These are phyloP conservation scores for Garcileccinum viscosum DNA, from an alignment of 1,284 basidiomycete genomes.

Conservation along the genomic window DNA sequence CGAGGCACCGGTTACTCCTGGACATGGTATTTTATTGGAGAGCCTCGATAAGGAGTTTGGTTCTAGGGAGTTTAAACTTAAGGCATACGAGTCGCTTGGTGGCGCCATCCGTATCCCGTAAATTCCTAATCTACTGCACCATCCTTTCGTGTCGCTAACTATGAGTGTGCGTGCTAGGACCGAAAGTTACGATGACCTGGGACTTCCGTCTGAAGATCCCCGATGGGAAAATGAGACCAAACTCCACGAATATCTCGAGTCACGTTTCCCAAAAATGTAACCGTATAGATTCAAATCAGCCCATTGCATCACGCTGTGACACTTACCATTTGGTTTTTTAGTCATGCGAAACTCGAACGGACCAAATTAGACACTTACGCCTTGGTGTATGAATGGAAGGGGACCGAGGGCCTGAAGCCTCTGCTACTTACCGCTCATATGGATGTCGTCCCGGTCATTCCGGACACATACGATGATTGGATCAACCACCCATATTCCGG, in stretches of 20 bases:
- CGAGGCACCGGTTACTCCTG: too few relatives aligned
- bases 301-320: too few relatives aligned
- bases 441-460: neutral
- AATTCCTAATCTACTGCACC: neutral
- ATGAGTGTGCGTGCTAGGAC: neutral
- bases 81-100: neutral
- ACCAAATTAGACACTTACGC: neutral
- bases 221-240: neutral
- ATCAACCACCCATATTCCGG: neutral
- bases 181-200: too few relatives aligned
- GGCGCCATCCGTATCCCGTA: neutral
- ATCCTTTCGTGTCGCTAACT: neutral
- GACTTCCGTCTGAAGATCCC: neutral
- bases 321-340: neutral
- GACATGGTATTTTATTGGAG: too few relatives aligned
- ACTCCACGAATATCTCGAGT: too few relatives aligned
- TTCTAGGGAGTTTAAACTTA: neutral
- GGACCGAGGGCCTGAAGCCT: too few relatives aligned
- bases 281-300: too few relatives aligned
- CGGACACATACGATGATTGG: neutral
- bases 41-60: too few relatives aligned
- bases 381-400: too few relatives aligned
- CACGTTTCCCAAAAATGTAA: neutral
- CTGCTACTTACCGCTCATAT: neutral
- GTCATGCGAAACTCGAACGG: neutral